These are phyloP conservation scores for Eimeria praecox DNA, from an alignment of 169 alveolate genomes.

Conservation along the genomic window DNA sequence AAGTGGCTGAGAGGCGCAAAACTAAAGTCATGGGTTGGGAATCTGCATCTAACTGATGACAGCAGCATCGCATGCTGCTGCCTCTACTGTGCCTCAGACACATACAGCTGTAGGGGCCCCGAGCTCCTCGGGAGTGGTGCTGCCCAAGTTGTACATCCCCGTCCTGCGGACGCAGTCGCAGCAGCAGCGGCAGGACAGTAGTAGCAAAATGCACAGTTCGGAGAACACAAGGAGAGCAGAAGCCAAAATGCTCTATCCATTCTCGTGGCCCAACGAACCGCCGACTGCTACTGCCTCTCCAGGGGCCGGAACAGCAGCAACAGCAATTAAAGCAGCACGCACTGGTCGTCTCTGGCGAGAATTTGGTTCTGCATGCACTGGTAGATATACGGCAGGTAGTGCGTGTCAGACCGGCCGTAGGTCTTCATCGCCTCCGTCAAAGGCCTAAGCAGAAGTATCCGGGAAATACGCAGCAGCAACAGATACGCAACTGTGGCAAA, in stretches of 20 bases:
- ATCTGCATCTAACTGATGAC: neutral
- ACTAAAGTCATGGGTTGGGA: neutral
- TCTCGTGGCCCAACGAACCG: neutral
- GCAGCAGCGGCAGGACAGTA: constrained; percentile 61
- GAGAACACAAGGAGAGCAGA: neutral
- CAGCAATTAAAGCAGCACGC: constrained; percentile 30
- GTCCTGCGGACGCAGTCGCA: constrained; percentile 48
- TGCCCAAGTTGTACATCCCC: constrained; percentile 22
- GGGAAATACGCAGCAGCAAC: too few relatives aligned
- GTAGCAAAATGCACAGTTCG: neutral
- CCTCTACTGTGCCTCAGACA: neutral
- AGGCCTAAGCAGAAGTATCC: constrained; percentile 88
- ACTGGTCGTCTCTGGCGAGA: constrained; percentile 67
- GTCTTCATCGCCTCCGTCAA: constrained; percentile 90
- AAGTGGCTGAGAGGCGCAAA: neutral
- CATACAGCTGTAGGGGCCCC: constrained; percentile 58
- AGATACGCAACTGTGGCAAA: neutral
- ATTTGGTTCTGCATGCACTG: constrained; percentile 63
- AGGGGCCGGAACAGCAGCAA: constrained; percentile 20
- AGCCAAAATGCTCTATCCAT: neutral
- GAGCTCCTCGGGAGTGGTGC: constrained; percentile 42
- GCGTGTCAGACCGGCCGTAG: constrained; percentile 97
- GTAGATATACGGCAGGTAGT: constrained; percentile 90
- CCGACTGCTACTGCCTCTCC: neutral
- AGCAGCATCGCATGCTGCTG: neutral